Percentiles rank a stretch among this genome's conserved stretches.
phyloP scores from a whole-genome alignment of 148 eudicot species.

The Rhododendron williamsianum region DNA sequence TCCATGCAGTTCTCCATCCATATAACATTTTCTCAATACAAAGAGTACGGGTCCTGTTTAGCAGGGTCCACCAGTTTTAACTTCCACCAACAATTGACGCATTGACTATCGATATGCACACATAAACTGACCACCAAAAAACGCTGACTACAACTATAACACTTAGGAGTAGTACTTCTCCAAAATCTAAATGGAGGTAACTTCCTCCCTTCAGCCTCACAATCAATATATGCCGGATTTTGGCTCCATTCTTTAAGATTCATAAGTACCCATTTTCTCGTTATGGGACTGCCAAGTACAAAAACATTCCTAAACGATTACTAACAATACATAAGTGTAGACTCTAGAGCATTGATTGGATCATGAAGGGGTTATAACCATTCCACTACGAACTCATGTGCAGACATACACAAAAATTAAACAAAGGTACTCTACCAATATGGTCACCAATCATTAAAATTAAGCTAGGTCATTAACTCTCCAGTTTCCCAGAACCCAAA shows the following conservation, averaged over 20 bases:
- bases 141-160: not conserved
- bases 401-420: not conserved
- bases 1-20: not conserved
- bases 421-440: not conserved
- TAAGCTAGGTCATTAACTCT: not conserved
- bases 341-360: not conserved
- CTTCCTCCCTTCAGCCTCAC: not conserved
- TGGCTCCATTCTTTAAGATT: not conserved
- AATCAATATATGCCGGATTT: not conserved
- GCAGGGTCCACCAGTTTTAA: not conserved
- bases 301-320: not conserved
- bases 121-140: not conserved
- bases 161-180: not conserved
- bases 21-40: not conserved
- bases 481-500: not conserved
- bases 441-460: not conserved
- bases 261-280: not conserved
- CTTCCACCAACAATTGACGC: not conserved
- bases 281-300: not conserved
- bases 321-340: not conserved
- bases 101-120: not conserved
- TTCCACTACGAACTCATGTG: not conserved
- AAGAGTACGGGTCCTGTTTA: not conserved
- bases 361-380: not conserved
- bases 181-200: not conserved